These are phyloP conservation scores for Xylariaceae sp. DNA, from an alignment of 2,329 filamentous ascomycete species.

Conservation along the genomic window DNA sequence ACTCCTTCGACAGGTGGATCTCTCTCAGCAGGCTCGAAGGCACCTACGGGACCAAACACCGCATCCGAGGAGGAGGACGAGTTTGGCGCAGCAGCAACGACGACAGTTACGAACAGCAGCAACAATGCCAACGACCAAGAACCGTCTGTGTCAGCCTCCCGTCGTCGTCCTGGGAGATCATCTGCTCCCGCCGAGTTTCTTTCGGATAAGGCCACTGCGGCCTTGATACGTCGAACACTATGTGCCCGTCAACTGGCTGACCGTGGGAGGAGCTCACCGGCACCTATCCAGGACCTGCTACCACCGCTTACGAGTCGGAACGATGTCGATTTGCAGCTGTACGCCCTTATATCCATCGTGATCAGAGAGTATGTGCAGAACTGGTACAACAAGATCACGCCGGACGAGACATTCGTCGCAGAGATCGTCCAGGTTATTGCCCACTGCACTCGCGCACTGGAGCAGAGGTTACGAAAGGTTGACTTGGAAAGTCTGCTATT, in stretches of 20 bases:
- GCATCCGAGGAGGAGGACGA: conserved; percentile 21
- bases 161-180: conserved; percentile 32
- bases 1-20: conserved; percentile 22
- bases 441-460: conserved; percentile 81
- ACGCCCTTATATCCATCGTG: conserved; percentile 85
- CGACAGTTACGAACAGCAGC: background rate
- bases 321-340: conserved; percentile 87
- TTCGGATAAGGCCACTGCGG: conserved; percentile 72
- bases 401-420: conserved; percentile 80
- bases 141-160: conserved; percentile 7
- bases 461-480: conserved; percentile 75
- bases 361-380: conserved; percentile 84
- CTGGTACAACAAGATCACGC: conserved; percentile 91
- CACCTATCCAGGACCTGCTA: conserved; percentile 72
- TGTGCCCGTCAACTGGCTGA: conserved; percentile 65
- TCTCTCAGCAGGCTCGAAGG: conserved; percentile 22
- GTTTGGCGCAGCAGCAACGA: conserved; percentile 12
- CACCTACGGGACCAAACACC: conserved; percentile 26
- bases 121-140: background rate
- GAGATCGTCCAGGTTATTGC: conserved; percentile 88
- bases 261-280: conserved; percentile 47
- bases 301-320: conserved; percentile 92
- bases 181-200: conserved; percentile 45
- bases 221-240: conserved; percentile 76
- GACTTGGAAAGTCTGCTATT: conserved; percentile 78